These are phyloP conservation scores for Crithidia mellificae DNA, from an alignment of 208 protist species.

Conservation along the genomic window DNA sequence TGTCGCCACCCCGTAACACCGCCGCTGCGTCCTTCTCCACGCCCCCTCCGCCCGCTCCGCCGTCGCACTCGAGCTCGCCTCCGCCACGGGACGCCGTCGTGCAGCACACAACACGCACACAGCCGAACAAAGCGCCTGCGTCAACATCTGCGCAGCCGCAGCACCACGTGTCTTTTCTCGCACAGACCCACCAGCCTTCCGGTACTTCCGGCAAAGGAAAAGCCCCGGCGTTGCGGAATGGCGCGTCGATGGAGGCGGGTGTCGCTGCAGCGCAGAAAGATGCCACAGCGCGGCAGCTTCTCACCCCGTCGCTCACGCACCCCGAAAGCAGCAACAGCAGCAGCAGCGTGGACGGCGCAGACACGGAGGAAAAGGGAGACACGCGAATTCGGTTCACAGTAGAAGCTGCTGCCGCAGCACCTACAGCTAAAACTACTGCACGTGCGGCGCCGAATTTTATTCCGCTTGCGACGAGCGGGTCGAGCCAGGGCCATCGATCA, in stretches of 20 bases:
- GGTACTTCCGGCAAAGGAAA: no score
- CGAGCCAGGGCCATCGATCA: neutral
- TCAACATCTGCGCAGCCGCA: neutral
- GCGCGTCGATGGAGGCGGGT: no score
- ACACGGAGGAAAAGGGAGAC: no score
- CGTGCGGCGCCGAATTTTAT: no score
- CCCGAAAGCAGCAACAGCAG: neutral
- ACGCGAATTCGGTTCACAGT: no score
- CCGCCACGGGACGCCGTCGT: slow-evolving; percentile 1
- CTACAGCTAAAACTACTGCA: no score
- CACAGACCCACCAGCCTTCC: neutral
- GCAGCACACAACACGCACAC: neutral
- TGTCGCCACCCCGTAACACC: neutral
- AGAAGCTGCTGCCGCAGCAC: neutral
- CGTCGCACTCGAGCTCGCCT: slow-evolving; percentile 13
- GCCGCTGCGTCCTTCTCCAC: slow-evolving; percentile 13
- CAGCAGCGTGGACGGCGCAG: neutral
- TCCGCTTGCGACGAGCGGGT: no score
- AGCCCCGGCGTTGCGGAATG: no score
- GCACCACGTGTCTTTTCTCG: neutral
- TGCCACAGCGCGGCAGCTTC: neutral
- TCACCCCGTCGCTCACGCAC: neutral
- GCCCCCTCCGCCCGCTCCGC: slow-evolving; percentile 2
- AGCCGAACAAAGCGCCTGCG: neutral
- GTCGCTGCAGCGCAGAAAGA: neutral